phyloP scores from a whole-genome alignment of 73 alveolate species.

The Tetrahymena thermophila region DNA sequence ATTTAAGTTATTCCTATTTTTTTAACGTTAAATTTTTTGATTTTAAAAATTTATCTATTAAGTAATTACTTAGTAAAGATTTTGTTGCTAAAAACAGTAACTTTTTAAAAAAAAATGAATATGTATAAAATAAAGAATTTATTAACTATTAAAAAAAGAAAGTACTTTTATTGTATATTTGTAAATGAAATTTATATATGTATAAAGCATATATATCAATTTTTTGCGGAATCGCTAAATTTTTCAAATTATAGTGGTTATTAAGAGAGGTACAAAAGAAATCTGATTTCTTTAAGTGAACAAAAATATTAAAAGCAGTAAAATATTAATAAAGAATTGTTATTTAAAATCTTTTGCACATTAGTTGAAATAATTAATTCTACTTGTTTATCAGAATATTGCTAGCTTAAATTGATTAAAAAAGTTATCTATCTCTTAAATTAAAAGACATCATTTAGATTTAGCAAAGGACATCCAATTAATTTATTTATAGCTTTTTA shows the following conservation, averaged over 20 bases:
- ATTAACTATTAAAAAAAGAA: not conserved
- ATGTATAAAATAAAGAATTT: not conserved
- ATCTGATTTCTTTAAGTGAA: not conserved
- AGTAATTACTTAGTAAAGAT: too few species aligned
- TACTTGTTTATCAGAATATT: not conserved
- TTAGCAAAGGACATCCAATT: not conserved
- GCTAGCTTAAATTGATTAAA: not conserved
- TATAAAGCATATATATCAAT: not conserved
- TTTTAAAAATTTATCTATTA: not conserved
- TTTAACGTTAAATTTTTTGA: not conserved
- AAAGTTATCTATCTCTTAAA: not conserved
- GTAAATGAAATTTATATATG: not conserved
- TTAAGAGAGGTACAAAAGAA: not conserved
- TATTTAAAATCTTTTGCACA: not conserved
- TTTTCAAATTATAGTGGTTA: not conserved
- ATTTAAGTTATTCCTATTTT: not conserved
- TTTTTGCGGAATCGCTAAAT: not conserved
- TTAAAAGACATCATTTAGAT: too few species aligned
- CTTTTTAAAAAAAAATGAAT: too few species aligned
- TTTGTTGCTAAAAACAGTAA: not conserved
- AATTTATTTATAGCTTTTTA: too few species aligned
- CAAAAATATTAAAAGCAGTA: not conserved
- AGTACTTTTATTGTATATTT: not conserved
- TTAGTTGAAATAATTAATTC: not conserved
- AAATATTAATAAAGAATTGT: not conserved